Evolutionary conservation across 768 basidiomycete species (phyloP), one percentile per base, ranked within the genome.

Genomic region (Phanerochaete sordida): DNA sequence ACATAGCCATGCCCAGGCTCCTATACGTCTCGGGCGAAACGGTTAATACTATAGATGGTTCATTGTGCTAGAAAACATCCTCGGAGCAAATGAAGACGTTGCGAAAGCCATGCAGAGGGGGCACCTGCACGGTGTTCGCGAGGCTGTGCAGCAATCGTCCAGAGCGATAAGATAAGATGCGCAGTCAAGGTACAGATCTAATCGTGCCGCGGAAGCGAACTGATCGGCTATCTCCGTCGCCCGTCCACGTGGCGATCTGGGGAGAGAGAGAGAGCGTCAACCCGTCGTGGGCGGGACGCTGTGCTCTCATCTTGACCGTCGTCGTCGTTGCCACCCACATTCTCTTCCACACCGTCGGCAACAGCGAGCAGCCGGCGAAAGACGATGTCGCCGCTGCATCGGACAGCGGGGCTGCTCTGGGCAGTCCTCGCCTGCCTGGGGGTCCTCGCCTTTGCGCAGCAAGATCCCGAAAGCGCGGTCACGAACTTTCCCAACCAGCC

Each of bases 401-500:
- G 68, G 61, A 62, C 68, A 11, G 58, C 61, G n/a, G 30, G 68
- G 16, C 28, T 64, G 11, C 59, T 71, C 58, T 69, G 66, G 66
- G 33, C 56, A 30, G 3, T 61, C 13, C 48, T 68, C 26, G 47
- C 60, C 13, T 43, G 8, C 8, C 8, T 16, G 19, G 39, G 39
- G 8, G 30, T 53, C 19, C 44, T 66, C 46, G 50, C 62, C n/a
- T 15, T 31, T 28, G 65, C 65, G 3, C 80, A 79, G 68, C 47
- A 37, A 39, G 69, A 79, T 27, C 86, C 86, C 65, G 69, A 79
- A 60, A 75, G 80, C 63, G 62, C 73, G 6, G 65, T 86, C 56
- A 79, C 74, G 33, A 74, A 78, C 58, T 91, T 96, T 72, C 68
- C 82, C 50, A 90, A 90, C 71, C 75, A 91, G 35, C 93, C 94